These are phyloP conservation scores for Lentinula detonsa DNA, from an alignment of 768 basidiomycete species.

Conservation along the genomic window DNA sequence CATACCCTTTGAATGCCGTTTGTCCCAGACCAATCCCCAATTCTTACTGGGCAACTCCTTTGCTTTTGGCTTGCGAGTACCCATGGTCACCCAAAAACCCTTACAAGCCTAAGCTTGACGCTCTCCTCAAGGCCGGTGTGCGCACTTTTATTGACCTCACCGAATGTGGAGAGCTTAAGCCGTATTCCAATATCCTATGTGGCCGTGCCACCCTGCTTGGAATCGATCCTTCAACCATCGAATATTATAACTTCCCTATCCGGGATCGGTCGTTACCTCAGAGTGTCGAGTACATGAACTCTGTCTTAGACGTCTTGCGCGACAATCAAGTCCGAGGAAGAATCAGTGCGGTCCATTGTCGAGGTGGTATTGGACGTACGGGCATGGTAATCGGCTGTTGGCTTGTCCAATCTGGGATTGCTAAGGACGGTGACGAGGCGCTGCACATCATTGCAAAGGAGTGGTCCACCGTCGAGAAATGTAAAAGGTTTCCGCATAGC, in stretches of 20 bases:
- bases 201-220: constrained; percentile 47
- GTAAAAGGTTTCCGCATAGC: constrained; percentile 65
- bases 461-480: constrained; percentile 78
- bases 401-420: constrained; percentile 63
- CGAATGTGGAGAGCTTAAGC: constrained; percentile 69
- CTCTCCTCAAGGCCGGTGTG: constrained; percentile 63
- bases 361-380: constrained; percentile 71
- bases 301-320: constrained; percentile 50
- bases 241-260: constrained; percentile 78
- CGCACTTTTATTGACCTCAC: constrained; percentile 83
- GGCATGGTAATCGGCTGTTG: constrained; percentile 67
- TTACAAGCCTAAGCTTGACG: constrained; percentile 64
- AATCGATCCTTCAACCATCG: constrained; percentile 49
- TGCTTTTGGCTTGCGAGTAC: constrained; percentile 76
- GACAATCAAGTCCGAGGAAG: constrained; percentile 57
- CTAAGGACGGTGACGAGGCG: constrained; percentile 59
- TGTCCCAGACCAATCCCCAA: constrained; percentile 67
- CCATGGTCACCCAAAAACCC: constrained; percentile 63
- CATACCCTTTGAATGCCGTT: constrained; percentile 8
- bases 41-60: constrained; percentile 76
- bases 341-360: constrained; percentile 70
- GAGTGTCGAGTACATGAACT: constrained; percentile 50
- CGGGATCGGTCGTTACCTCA: constrained; percentile 65
- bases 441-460: constrained; percentile 57
- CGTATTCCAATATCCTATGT: constrained; percentile 54